Base-by-base conservation (phyloP, 139 green algal species). In the Chloropicon primus region DNA sequence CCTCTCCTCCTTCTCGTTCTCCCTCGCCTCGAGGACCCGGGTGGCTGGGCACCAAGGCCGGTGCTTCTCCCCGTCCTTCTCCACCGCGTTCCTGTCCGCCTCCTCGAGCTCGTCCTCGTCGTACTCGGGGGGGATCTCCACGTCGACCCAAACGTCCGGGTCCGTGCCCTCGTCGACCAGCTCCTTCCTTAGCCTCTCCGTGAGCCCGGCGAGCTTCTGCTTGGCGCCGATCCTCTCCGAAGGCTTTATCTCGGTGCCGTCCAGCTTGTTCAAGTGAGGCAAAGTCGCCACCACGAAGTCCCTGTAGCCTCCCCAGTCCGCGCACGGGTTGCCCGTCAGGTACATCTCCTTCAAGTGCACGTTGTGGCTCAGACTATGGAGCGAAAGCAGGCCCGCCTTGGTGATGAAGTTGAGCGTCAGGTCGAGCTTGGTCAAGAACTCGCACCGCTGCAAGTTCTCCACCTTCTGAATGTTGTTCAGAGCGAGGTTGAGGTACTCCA, bases 401-500 rank as follows among this genome's bases (percentile, higher is more conserved):
- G 75, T 54, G 1, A 97, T 78, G 72, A 96, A 96, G 82, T 97
- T 97, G 27, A 94, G 82, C 2, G 93, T 97, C 0, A 98, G 85
- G 84, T 98, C 94, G 21, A 98, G 86, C 79, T 94, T 93, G 2
- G 81, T 74, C 1, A 98, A 85, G 0, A 87, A 93, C 82, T 98
- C 94, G 79, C 93, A 97, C 3, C 87, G 84, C 76, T 96, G 86
- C 79, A 98, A 82, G 81, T 94, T 94, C 80, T 97, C 84, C 2
- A 97, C 80, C 74, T 73, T 89, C 0, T 80, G 88, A 26, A 98
- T 87, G 79, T 96, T 96, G 85, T 97, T 98, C 2, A 98, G 53
- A 0, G 94, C 92, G 23, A 97, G 26, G 83, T 98, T 98, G 2
- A 97, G 75, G 76, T 96, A 94, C 81, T 94, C 79, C 74, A 98